These are phyloP conservation scores for Yamadazyma sp. DNA, from an alignment of 1,139 yeast species.

Conservation along the genomic window DNA sequence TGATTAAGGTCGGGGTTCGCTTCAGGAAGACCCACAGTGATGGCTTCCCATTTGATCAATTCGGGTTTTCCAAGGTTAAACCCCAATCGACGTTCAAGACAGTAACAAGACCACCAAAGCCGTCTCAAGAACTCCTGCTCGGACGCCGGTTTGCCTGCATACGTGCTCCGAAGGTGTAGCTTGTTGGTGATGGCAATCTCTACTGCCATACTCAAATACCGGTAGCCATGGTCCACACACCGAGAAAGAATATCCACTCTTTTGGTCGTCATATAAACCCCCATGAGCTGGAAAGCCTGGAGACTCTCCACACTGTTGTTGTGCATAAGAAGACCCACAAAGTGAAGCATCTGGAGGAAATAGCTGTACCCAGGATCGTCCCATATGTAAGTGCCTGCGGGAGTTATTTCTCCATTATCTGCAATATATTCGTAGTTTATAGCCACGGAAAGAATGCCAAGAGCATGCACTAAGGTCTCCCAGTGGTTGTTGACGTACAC, in stretches of 20 bases:
- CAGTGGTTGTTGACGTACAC: constrained; percentile 15
- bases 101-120: constrained; percentile 21
- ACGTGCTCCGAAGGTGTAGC: constrained; percentile 11
- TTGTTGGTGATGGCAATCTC: constrained; percentile 18
- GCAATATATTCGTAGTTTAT: constrained; percentile 36
- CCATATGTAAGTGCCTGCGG: constrained; percentile 8
- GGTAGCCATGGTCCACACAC: constrained; percentile 18
- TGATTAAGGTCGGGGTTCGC: constrained; percentile 13
- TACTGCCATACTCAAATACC: constrained; percentile 17
- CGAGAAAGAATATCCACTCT: constrained; percentile 16
- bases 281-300: constrained; percentile 16
- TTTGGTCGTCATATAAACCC: constrained; percentile 20
- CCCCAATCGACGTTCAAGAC: constrained; percentile 19
- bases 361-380: constrained; percentile 19
- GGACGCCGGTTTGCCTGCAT: constrained; percentile 6
- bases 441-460: constrained; percentile 17
- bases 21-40: constrained; percentile 16
- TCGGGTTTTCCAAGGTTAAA: constrained; percentile 18
- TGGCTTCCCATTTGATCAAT: constrained; percentile 13
- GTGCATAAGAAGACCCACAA: constrained; percentile 18
- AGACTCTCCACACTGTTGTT: constrained; percentile 17
- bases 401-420: constrained; percentile 37
- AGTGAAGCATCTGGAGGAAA: constrained; percentile 18
- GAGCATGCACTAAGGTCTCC: constrained; percentile 14
- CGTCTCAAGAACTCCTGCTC: constrained; percentile 16